Percentiles rank a stretch among this genome's conserved stretches.
These are phyloP conservation scores for Hymenotorrendiella dingleyae DNA, from an alignment of 2,329 filamentous ascomycete species.

Conservation along the genomic window DNA sequence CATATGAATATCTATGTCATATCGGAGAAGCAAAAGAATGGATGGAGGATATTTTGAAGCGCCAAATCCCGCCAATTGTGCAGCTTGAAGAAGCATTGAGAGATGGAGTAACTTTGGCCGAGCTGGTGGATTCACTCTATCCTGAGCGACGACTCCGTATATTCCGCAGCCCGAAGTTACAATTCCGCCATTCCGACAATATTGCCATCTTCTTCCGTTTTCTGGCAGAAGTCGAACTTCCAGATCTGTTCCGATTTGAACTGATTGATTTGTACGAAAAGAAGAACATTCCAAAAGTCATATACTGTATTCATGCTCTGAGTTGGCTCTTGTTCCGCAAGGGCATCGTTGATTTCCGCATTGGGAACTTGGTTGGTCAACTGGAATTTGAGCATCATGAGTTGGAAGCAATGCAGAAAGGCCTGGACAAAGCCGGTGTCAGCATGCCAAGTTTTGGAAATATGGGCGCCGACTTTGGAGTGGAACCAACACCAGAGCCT, in stretches of 20 bases:
- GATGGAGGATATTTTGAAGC: constrained; percentile 89
- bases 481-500: constrained; percentile 71
- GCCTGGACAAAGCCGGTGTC: constrained; percentile 88
- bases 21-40: constrained; percentile 99
- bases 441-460: constrained; percentile 97
- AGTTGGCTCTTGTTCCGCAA: constrained; percentile 97
- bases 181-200: constrained; percentile 96
- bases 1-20: constrained; percentile 97
- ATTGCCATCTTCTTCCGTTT: constrained; percentile 95
- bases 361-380: constrained; percentile 93
- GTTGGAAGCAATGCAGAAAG: constrained; percentile 93
- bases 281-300: constrained; percentile 98
- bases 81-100: constrained; percentile 88
- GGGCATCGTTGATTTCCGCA: constrained; percentile 90
- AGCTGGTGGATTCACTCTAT: constrained; percentile 85
- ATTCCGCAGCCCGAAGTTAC: constrained; percentile 77
- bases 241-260: constrained; percentile 94
- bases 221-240: constrained; percentile 82
- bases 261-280: constrained; percentile 98
- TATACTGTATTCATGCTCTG: constrained; percentile 95
- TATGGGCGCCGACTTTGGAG: constrained; percentile 92
- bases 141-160: constrained; percentile 73
- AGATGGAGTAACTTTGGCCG: constrained; percentile 89
- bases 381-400: constrained; percentile 97
- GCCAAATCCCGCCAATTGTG: constrained; percentile 83